Evolutionary conservation across 495 filamentous ascomycete genomes (phyloP).

Genomic region (Penicillium manginii): DNA sequence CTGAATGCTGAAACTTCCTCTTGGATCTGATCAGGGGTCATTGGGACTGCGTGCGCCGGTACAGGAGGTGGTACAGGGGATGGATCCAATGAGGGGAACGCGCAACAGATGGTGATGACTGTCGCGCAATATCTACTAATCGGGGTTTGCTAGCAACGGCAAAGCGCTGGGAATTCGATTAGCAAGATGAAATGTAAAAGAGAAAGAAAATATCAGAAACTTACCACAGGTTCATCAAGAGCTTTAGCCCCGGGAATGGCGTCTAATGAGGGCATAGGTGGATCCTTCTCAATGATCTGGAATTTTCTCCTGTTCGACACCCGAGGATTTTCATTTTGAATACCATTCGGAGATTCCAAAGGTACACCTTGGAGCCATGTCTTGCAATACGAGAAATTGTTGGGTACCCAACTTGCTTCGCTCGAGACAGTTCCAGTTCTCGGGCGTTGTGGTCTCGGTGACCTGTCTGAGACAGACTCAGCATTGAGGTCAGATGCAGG

Average conservation of each 20-base stretch:
- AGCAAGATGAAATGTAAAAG: background rate
- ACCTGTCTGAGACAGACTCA: slow-evolving; percentile 15
- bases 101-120: slow-evolving; percentile 33
- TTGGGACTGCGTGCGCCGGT: slow-evolving; percentile 30
- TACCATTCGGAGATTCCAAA: slow-evolving; percentile 31
- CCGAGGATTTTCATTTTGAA: slow-evolving; percentile 26
- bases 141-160: slow-evolving; percentile 50
- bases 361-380: slow-evolving; percentile 49
- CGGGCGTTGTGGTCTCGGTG: slow-evolving; percentile 35
- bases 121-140: slow-evolving; percentile 45
- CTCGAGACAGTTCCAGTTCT: slow-evolving; percentile 47
- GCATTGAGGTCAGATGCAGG: slow-evolving; percentile 5
- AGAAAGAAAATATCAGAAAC: too few species aligned
- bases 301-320: slow-evolving; percentile 44
- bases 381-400: slow-evolving; percentile 47
- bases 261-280: slow-evolving; percentile 36
- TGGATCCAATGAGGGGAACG: slow-evolving; percentile 23
- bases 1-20: slow-evolving; percentile 52
- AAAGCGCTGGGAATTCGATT: slow-evolving; percentile 34
- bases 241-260: slow-evolving; percentile 31
- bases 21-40: slow-evolving; percentile 44
- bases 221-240: slow-evolving; percentile 36
- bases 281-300: slow-evolving; percentile 48
- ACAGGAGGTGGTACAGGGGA: slow-evolving; percentile 25
- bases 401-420: slow-evolving; percentile 48